These are phyloP conservation scores for Saposhnikovia divaricata DNA, from an alignment of 129 eudicot species.

Conservation along the genomic window DNA sequence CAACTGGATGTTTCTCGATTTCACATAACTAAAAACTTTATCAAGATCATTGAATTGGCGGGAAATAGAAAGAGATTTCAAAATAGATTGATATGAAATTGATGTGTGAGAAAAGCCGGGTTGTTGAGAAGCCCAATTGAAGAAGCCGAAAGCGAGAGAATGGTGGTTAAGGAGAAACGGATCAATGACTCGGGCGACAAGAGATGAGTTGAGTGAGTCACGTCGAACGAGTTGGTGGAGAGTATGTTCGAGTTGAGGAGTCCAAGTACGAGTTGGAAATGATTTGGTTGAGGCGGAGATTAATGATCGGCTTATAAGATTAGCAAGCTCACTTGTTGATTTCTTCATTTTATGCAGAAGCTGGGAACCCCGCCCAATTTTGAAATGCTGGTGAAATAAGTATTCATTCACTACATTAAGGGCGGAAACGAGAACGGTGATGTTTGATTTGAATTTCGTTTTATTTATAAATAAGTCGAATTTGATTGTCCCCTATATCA, in stretches of 20 bases:
- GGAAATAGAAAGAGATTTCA: slow-evolving; percentile 65
- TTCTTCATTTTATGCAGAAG: slow-evolving; percentile 9
- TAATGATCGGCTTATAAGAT: slow-evolving; percentile 49
- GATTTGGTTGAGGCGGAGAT: slow-evolving; percentile 43
- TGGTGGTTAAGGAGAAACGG: slow-evolving; percentile 68
- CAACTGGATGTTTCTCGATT: slow-evolving; percentile 21
- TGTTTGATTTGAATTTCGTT: no score
- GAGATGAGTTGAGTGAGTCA: slow-evolving; percentile 49
- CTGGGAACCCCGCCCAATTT: no score
- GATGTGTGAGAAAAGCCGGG: slow-evolving; percentile 66
- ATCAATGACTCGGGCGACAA: slow-evolving; percentile 77
- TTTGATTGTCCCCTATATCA: no score
- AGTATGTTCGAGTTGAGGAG: slow-evolving; percentile 59
- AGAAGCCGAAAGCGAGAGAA: slow-evolving; percentile 80
- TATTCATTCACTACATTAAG: no score
- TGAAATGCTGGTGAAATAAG: no score
- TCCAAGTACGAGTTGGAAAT: slow-evolving; percentile 42
- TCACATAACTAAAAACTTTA: slow-evolving; percentile 45
- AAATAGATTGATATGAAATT: slow-evolving; percentile 49
- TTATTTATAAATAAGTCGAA: no score
- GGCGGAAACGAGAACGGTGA: no score
- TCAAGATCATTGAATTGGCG: slow-evolving; percentile 51
- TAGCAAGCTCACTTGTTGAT: slow-evolving; percentile 39
- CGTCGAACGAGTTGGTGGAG: slow-evolving; percentile 62
- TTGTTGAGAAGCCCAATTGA: slow-evolving; percentile 94